Base-by-base conservation (phyloP, 352 stramenopile genomes). In the Pythium brassicae region DNA sequence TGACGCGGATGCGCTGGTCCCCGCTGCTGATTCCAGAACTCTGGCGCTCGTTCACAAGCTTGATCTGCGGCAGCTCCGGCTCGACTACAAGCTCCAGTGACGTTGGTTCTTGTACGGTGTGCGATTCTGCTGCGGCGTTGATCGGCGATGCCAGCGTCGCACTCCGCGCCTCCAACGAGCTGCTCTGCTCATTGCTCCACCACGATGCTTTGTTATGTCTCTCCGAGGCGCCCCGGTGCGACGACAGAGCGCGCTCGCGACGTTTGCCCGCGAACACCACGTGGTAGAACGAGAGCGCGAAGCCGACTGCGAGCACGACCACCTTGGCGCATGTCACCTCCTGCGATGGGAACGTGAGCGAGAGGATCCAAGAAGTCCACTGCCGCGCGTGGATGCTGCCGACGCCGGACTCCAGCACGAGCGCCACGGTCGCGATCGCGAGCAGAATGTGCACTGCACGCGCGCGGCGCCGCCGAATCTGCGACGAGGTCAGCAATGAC, bases 281-380 rank as follows among this genome's bases (percentile, higher is more conserved):
- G 45, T 88, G 68, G 59, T 74, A 74, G 50, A 58, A 60, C 45
- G 76, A 63, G 51, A 83, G 69, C 22, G 59, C 55, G 23, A 84
- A 57, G 19, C 76, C 66, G 15, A 74, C 19, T 22, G 51, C 46
- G 6, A 86, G 57, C 52, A 71, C 74, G 4, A 66, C 25, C 12
- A 77, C 50, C 40, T 85, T 85, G 65, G 57, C 12, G 44, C 63
- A 61, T 29, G 74, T 85, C 44, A 85, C 63, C 20, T 78, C 54
- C 2, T 66, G 61, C 20, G 72, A 82, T 39, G 74, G 74, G 55
- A 85, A 85, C 50, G 82, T 50, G 35, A 82, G 63, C 42, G 39
- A 34, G 34, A 68, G 7, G 2, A 77, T 19, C 59, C 55, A 74
- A 25, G 53, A 63, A 34, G 54, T 23, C 62, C 63, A 77, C 34